These are phyloP conservation scores for Solanum phureja DNA, from an alignment of 257 asterid genomes.

Conservation along the genomic window DNA sequence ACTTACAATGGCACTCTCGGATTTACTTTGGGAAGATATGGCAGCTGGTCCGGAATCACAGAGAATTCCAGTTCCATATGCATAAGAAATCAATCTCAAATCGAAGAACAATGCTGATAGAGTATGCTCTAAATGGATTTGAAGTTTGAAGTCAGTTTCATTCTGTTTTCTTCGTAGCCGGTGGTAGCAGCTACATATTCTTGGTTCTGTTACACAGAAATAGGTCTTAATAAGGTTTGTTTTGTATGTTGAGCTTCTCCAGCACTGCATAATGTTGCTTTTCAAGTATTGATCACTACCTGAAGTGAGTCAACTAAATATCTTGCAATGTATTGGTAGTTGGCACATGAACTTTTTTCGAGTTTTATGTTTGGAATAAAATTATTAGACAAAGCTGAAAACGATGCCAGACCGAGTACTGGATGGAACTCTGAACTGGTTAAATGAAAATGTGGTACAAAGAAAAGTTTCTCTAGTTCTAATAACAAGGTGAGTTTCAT, in stretches of 20 bases:
- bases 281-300: not conserved
- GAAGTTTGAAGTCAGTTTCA: not conserved
- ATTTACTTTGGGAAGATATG: conserved; percentile 92
- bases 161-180: not conserved
- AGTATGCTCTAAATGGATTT: not conserved
- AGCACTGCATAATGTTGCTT: not conserved
- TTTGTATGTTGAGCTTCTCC: not conserved
- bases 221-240: not conserved
- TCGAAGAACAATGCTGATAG: not conserved
- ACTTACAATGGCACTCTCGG: conserved; percentile 81
- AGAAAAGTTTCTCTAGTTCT: no score
- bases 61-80: conserved; percentile 55
- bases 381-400: not conserved
- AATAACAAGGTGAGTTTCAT: no score
- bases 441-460: no score
- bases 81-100: not conserved
- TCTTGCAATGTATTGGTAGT: not conserved
- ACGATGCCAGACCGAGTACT: not conserved
- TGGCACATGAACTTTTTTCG: not conserved
- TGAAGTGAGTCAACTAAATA: not conserved
- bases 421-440: not conserved
- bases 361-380: not conserved
- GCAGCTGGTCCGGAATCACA: conserved; percentile 59
- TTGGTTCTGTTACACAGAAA: not conserved
- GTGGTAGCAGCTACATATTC: not conserved